These are phyloP conservation scores for Pulveroboletus sp. DNA, from an alignment of 768 basidiomycete genomes.

Conservation along the genomic window DNA sequence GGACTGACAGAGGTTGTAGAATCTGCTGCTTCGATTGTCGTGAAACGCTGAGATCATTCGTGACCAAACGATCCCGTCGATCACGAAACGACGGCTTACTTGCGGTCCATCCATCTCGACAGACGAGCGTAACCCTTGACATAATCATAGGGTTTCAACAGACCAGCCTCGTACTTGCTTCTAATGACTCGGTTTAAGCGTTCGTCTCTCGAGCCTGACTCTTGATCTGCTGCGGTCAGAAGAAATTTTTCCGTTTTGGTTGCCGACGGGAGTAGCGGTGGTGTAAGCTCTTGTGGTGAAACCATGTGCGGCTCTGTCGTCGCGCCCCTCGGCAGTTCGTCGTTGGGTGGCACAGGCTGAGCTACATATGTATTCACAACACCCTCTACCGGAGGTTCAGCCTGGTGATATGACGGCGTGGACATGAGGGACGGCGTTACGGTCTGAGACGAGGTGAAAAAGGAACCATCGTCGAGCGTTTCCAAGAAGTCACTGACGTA, in stretches of 20 bases:
- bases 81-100: conserved; percentile 44
- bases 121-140: conserved; percentile 88
- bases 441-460: conserved; percentile 59
- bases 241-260: conserved; percentile 86
- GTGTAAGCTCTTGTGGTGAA: conserved; percentile 39
- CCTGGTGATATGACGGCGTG: conserved; percentile 33
- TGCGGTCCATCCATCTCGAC: conserved; percentile 92
- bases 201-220: conserved; percentile 84
- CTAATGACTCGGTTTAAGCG: conserved; percentile 87
- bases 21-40: conserved; percentile 91
- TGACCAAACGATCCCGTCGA: background rate
- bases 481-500: conserved; percentile 75
- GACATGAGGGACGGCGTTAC: conserved; percentile 49
- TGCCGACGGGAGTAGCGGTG: conserved; percentile 61
- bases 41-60: conserved; percentile 55
- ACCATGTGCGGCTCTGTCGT: conserved; percentile 22
- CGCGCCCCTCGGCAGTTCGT: conserved; percentile 21
- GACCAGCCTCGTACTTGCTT: conserved; percentile 94
- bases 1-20: conserved; percentile 78
- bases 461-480: conserved; percentile 79
- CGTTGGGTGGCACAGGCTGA: conserved; percentile 10
- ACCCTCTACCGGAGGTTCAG: conserved; percentile 9
- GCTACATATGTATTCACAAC: conserved; percentile 14
- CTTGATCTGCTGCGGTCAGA: conserved; percentile 92
- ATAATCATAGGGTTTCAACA: conserved; percentile 94